Percentiles rank a stretch among this genome's conserved stretches.
Evolutionary conservation across 2,329 filamentous ascomycete species (phyloP).

Genomic region (Cladosporium cucumerinum): DNA sequence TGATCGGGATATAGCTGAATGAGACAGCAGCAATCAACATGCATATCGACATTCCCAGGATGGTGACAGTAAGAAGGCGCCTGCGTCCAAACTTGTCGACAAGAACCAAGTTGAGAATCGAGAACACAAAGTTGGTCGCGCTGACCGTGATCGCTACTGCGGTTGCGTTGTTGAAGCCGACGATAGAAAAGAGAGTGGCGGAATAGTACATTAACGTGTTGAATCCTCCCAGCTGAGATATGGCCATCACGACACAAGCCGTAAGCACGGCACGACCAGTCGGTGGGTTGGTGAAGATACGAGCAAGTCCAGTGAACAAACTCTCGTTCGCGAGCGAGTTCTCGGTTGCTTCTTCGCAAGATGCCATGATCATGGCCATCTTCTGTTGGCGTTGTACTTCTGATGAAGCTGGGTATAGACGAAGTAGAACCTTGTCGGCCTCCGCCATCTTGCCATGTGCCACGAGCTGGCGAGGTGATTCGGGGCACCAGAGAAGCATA

Average conservation of each 20-base stretch:
- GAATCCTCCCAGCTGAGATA: slow-evolving; percentile 49
- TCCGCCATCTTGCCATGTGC: slow-evolving; percentile 42
- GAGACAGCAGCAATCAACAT: slow-evolving; percentile 44
- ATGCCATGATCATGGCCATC: slow-evolving; percentile 40
- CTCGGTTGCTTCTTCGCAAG: slow-evolving; percentile 40
- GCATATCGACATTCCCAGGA: slow-evolving; percentile 45
- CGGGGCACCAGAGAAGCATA: slow-evolving; percentile 48
- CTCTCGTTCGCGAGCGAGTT: slow-evolving; percentile 41
- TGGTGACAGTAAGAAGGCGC: slow-evolving; percentile 43
- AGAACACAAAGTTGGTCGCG: slow-evolving; percentile 51
- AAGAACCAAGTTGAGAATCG: slow-evolving; percentile 46
- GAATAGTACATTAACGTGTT: slow-evolving; percentile 45
- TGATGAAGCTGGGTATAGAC: slow-evolving; percentile 44
- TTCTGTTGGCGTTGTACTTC: slow-evolving; percentile 45
- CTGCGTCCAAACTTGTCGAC: slow-evolving; percentile 48
- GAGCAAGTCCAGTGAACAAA: slow-evolving; percentile 43
- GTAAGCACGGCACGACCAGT: slow-evolving; percentile 47
- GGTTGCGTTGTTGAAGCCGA: slow-evolving; percentile 49
- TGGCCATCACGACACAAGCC: slow-evolving; percentile 53
- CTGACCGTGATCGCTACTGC: slow-evolving; percentile 47
- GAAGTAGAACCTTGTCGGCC: slow-evolving; percentile 38
- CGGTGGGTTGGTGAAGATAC: slow-evolving; percentile 64
- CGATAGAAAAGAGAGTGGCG: slow-evolving; percentile 44
- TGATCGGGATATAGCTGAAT: slow-evolving; percentile 48
- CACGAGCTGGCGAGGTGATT: slow-evolving; percentile 49